These are phyloP conservation scores for Solanum paucissectum DNA, from an alignment of 257 asterid species.

Conservation along the genomic window DNA sequence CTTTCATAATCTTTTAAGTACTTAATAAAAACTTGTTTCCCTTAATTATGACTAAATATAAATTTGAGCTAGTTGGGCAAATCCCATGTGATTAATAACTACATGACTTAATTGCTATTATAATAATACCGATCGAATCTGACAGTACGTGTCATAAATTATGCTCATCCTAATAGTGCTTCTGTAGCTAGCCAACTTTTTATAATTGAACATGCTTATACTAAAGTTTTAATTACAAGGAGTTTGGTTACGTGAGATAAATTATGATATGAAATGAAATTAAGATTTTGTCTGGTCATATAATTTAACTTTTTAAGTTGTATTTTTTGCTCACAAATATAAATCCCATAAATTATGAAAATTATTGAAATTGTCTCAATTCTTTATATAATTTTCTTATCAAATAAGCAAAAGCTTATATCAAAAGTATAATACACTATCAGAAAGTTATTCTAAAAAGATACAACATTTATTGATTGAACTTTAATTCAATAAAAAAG, in stretches of 20 bases:
- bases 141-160: not conserved
- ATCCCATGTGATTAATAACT: not conserved
- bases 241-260: not conserved
- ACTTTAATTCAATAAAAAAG: not conserved
- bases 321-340: not conserved
- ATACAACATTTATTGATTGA: too few relatives aligned
- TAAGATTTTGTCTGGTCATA: too few relatives aligned
- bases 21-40: too few relatives aligned
- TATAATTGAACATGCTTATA: too few relatives aligned
- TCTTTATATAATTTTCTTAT: not conserved
- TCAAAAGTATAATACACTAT: too few relatives aligned
- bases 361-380: not conserved
- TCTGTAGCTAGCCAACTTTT: not conserved
- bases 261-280: too few relatives aligned
- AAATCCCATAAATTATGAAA: not conserved
- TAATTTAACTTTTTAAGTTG: not conserved
- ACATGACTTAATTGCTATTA: not conserved
- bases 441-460: not conserved
- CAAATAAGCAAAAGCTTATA: too few relatives aligned
- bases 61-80: not conserved
- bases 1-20: too few relatives aligned
- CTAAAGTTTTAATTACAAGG: not conserved
- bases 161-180: not conserved
- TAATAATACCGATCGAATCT: too few relatives aligned
- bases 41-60: too few relatives aligned